Evolutionary conservation across 192 early-diverging fungal species (phyloP), one percentile per base, ranked within the genome.

Genomic region (Umbelopsis vinacea): DNA sequence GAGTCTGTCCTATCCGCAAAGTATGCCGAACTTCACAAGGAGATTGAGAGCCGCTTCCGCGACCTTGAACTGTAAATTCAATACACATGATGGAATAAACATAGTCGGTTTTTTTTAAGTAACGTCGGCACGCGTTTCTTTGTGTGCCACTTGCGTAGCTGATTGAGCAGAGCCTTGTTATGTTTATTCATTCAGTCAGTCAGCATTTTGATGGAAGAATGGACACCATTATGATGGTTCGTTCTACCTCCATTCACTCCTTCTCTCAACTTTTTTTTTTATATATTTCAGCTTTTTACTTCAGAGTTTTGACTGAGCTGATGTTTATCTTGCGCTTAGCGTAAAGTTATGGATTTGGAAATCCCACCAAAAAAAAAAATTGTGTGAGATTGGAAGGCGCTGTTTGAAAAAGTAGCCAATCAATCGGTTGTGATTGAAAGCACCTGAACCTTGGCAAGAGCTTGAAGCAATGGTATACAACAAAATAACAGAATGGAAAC

Each of bases 41-140:
- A 99, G 76, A 98, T 99, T 78, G 96, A 98, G 80, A 94, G 97
- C 79, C 89, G 90, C 77, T 98, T 98, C 89, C 85, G 92, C 73
- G 87, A 88, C 35, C 78, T 96, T 67, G 79, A 80, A 71, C 71
- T 67, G 50, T 80, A 74, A 71, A 45, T 40, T 52, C 38, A 46
- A 48, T 48, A 68, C 46, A 63, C 38, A 63, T 63, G 57, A 35
- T 29, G 29, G 33, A 63, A 37, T 37, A 63, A 63, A 63, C 24
- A 63, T 63, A 37, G 17, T 35, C 33, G 48, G 48, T 29, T 22
- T 54, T 54, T 54, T 22, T 54, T 23, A 54, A 22, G 26, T 54
- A 26, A 54, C 10, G 6, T 43, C 40, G 40, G 40, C 40, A 12
- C 40, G 40, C 40, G 40, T 43, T 43, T 6, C n/a, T n/a, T n/a